phyloP scores from a whole-genome alignment of 805 yeast species.

The Candida ipomoeae region DNA sequence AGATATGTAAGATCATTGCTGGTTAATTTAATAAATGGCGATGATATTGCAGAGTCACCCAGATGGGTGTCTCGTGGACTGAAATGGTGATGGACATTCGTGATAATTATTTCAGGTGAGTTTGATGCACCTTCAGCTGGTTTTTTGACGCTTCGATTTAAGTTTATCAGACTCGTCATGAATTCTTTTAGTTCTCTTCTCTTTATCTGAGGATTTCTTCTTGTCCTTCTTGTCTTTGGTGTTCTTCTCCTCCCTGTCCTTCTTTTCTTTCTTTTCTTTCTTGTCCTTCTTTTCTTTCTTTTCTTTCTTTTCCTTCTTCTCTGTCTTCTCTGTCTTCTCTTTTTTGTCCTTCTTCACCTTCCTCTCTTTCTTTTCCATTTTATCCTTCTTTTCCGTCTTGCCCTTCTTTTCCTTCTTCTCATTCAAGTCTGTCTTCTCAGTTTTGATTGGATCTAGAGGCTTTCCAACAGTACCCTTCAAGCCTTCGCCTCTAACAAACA shows the following conservation, averaged over 20 bases:
- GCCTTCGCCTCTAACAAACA: slow-evolving; percentile 88
- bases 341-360: slow-evolving; percentile 21
- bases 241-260: neutral
- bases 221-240: slow-evolving; percentile 17
- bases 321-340: slow-evolving; percentile 21
- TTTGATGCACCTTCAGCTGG: neutral
- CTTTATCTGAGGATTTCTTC: slow-evolving; percentile 15
- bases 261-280: neutral
- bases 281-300: slow-evolving; percentile 3
- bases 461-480: slow-evolving; percentile 68
- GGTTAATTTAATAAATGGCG: too few species aligned
- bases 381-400: slow-evolving; percentile 26
- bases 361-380: slow-evolving; percentile 20
- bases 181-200: slow-evolving; percentile 15
- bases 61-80: too few species aligned
- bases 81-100: too few species aligned
- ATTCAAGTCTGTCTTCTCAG: slow-evolving; percentile 17
- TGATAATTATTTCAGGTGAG: neutral
- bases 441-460: slow-evolving; percentile 10
- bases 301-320: slow-evolving; percentile 19
- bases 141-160: neutral
- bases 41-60: too few species aligned
- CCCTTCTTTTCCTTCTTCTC: slow-evolving; percentile 27
- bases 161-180: slow-evolving; percentile 5
- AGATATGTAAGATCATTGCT: neutral